Base-by-base conservation (phyloP, 2,329 filamentous ascomycete species). In the Penicillium sp. region DNA sequence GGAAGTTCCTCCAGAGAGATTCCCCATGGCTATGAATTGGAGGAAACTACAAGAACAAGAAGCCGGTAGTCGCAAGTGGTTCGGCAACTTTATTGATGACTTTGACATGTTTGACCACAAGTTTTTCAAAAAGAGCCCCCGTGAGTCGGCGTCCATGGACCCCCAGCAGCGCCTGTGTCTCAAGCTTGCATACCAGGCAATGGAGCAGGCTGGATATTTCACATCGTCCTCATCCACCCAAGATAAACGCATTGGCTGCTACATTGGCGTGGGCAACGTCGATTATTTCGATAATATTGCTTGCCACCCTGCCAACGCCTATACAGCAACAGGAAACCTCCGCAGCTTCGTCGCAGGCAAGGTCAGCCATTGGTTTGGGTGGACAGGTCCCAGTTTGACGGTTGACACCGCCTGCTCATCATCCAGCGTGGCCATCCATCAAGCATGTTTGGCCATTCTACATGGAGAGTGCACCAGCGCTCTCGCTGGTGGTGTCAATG, bases 351-450 rank as follows among this genome's bases (percentile, higher is more conserved):
- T 53, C 1, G 40, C 48, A 2, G 76, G 76, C 1, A 67, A 69
- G 5, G 65, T 80, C 40, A 74, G 69, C 33, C 75, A 79, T 48
- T 67, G 69, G 46, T 79, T 80, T 49, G 71, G 75, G 0, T 79
- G 77, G 63, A 74, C 67, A 2, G 78, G 78, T 0, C 78, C 79
- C 0, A 64, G 65, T 3, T 57, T 75, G n/a, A 70, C 60, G 5
- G 55, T 77, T 8, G 76, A 79, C 45, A 78, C 77, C 2, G 77
- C 77, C 6, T 78, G 76, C 48, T 77, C 75, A 0, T 70, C 72
- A 0, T 74, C 72, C 19, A 64, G 67, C 1, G 77, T 79, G 3
- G 74, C 65, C 51, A n/a, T 67, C 61, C 60, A 67, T 18, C 48
- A 59, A 3, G 68, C 70, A 0, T 70, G 67, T 23, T 52, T 36